Base-by-base conservation (phyloP, 106 monocot genomes). In the Dendrobium huoshanense region DNA sequence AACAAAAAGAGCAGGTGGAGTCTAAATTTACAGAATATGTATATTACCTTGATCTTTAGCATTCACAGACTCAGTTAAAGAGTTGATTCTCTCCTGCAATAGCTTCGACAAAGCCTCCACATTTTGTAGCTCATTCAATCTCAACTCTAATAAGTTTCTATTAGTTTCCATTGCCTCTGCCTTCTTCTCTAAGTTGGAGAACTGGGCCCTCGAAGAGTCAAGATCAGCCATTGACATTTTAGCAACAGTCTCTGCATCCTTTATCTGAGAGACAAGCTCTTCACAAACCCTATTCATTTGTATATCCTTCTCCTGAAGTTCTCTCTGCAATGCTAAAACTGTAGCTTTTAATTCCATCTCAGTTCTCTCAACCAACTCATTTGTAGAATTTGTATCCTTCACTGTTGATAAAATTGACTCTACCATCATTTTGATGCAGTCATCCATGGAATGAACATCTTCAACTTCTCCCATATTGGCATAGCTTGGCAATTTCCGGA, bases 41-140 rank as follows among this genome's bases (percentile, higher is more conserved):
- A 73, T 33, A 67, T 80, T 87, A 93, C 98, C 98, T 90, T 99
- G 95, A 80, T 95, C 95, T 88, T 99, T 95, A 58, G 84, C 83
- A 78, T 87, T 72, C 72, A 99, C 58, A 73, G 78, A 48, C 55
- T 93, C 88, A 72, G 82, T 90, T 67, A 95, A 87, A 37, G 80
- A 83, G 55, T 84, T 84, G 24, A 95, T 77, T 87, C 72, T 95
- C 31, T 75, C 85, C 49, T 91, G 81, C 41, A 90, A 79, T 25
- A 80, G 86, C 79, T 85, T 81, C 48, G 67, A 82, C n/a, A 86
- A 89, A 75, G 88, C 70, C 78, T 97, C 90, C 49, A 81, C 67
- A 55, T 82, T 76, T 75, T 84, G 77, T 40, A 89, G 82, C 78
- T 96, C 84, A 48, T 72, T 81, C 17, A 92, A 54, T 79, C 84